Conservation (phyloP, 306 rosid species). For the Rosa chinensis region DNA sequence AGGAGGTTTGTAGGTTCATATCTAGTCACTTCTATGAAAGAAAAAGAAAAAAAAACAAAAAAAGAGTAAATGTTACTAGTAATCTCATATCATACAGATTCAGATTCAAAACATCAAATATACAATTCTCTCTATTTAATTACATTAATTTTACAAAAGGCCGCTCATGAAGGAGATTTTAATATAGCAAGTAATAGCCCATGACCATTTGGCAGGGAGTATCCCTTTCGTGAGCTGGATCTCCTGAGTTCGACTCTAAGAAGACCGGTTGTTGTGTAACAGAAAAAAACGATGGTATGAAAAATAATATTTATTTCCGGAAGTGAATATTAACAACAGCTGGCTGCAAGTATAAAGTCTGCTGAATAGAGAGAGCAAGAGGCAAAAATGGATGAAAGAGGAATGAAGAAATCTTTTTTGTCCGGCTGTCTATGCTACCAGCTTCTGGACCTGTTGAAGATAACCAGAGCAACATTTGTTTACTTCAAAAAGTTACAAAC, state of each 20-base stretch:
- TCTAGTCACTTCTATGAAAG: not conserved
- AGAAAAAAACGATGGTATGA: not conserved
- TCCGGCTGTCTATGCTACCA: conserved; percentile 74
- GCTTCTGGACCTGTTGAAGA: conserved; percentile 79
- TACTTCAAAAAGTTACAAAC: not conserved
- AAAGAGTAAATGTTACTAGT: not conserved
- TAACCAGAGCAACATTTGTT: conserved; percentile 14
- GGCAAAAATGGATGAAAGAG: conserved; percentile 93
- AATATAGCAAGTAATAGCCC: not conserved
- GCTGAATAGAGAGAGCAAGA: conserved; percentile 84
- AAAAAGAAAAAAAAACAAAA: too few species aligned
- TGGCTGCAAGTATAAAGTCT: conserved; percentile 68
- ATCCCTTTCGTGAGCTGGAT: not conserved
- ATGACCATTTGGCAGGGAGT: not conserved
- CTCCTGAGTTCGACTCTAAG: not conserved
- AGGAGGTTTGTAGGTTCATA: not conserved
- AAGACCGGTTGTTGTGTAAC: not conserved
- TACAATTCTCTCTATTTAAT: not conserved
- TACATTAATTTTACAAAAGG: conserved; percentile 3
- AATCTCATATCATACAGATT: not conserved
- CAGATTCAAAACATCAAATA: not conserved
- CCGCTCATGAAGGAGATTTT: not conserved
- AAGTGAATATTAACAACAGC: conserved; percentile 88
- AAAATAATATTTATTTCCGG: conserved; percentile 54
- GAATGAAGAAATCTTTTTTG: conserved; percentile 75